phyloP scores from a whole-genome alignment of 164 flowering plant genomes.

The Vitis amurensis region DNA sequence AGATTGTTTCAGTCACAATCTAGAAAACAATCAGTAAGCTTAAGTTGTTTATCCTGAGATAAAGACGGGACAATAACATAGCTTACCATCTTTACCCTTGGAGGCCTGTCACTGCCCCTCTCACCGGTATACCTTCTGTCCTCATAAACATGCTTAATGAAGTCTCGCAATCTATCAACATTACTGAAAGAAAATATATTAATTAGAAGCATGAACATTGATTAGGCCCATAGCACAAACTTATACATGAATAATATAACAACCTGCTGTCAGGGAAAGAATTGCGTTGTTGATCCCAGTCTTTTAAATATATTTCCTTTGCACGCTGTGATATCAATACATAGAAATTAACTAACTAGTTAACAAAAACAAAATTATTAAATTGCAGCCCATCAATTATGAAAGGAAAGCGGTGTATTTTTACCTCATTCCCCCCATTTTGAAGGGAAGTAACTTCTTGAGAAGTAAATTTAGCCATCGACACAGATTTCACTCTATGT shows the following conservation, averaged over 20 bases:
- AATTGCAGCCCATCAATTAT: neutral
- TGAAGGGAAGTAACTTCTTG: conserved; percentile 63
- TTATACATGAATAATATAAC: neutral
- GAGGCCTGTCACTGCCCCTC: conserved; percentile 25
- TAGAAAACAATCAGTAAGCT: no score
- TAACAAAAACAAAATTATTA: neutral
- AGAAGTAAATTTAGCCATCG: conserved; percentile 56
- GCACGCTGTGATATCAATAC: conserved; percentile 39
- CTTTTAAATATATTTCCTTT: conserved; percentile 56
- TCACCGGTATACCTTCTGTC: conserved; percentile 55
- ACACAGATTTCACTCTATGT: conserved; percentile 67
- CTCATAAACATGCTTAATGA: conserved; percentile 61
- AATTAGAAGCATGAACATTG: conserved; percentile 3
- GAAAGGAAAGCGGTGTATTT: neutral
- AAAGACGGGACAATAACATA: neutral
- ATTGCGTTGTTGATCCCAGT: conserved; percentile 53
- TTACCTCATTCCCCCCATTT: conserved; percentile 73
- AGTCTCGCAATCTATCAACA: conserved; percentile 48
- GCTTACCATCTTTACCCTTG: conserved; percentile 38
- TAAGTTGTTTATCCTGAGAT: neutral
- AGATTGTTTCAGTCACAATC: no score
- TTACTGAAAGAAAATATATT: conserved; percentile 36
- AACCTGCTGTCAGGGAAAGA: conserved; percentile 58
- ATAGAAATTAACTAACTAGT: neutral
- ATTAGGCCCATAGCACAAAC: neutral